Base-by-base conservation (phyloP, 78 protist genomes). In the slime mould (Dictyostelium discoideum) region DNA sequence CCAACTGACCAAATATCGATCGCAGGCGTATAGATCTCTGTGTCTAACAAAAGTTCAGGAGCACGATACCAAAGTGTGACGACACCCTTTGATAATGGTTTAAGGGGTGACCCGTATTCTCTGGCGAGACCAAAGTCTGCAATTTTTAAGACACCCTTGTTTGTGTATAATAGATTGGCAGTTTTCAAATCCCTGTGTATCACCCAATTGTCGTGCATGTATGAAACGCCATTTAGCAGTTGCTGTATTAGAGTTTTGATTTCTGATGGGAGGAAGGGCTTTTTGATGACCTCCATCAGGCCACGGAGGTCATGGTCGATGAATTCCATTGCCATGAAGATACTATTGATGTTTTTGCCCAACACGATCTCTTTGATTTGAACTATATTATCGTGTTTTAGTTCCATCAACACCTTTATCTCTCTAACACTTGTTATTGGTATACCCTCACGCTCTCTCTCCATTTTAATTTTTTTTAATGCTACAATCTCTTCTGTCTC, bases 81-180 rank as follows among this genome's bases (percentile, higher is more conserved):
- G 6, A 98, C 98, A 40, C 98, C 99, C 92, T 98, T 98, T 2
- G 99, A 98, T 92, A 86, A 92, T 6, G 98, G 88, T 24, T 93
- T 93, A 16, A 99, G 86, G 5, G 99, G 99, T 14, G 95, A 87
- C 14, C 98, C 98, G 87, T 93, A 98, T 2, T 99, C 99, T 5
- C 99, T 90, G 0, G 99, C 99, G 20, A 97, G 63, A 32, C 99
- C 99, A 20, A 99, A 99, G 85, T 99, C 99, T 6, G 99, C 99
- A 5, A 99, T 92, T 96, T 99, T 99, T 60, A 96, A 85, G 16
- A 83, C 29, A 40, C 97, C 97, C 0, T 29, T 32, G n/a, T 92
- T 86, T 1, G 84, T 93, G 24, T 96, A 96, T 24, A 96, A 14
- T 0, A 96, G 40, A 80, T 96, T 96, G 2, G 97, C 72, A 42